phyloP scores from a whole-genome alignment of 768 basidiomycete species.

The Suillus subalutaceus region DNA sequence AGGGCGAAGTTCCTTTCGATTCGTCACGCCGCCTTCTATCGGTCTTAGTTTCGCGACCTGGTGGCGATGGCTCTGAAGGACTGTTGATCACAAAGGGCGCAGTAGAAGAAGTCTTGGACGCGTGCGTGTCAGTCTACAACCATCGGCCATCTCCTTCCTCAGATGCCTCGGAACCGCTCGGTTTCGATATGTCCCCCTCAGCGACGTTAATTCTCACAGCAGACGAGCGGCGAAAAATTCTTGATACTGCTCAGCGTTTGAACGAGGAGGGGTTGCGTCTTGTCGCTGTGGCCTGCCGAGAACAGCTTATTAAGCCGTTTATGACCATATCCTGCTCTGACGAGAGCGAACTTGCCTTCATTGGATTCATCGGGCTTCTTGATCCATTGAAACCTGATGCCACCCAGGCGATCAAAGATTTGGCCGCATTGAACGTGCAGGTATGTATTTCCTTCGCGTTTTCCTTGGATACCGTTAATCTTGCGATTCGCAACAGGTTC shows the following conservation, averaged over 20 bases:
- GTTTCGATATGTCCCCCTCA: conserved; percentile 22
- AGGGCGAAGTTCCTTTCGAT: conserved; percentile 39
- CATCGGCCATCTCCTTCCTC: conserved; percentile 4
- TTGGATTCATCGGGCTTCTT: conserved; percentile 33
- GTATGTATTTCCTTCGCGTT: conserved; percentile 14
- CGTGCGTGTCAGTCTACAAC: conserved; percentile 26
- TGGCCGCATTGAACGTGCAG: conserved; percentile 33
- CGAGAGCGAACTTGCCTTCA: conserved; percentile 32
- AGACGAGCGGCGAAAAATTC: conserved; percentile 24
- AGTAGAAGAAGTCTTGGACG: conserved; percentile 36
- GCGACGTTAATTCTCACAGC: conserved; percentile 21
- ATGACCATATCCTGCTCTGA: conserved; percentile 23
- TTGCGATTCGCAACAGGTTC: conserved; percentile 23
- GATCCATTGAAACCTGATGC: conserved; percentile 37
- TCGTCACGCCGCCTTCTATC: conserved; percentile 40
- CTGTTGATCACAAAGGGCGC: conserved; percentile 34
- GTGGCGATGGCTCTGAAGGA: conserved; percentile 19
- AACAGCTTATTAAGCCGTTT: conserved; percentile 19
- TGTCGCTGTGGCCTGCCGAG: conserved; percentile 32
- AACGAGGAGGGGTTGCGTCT: conserved; percentile 36
- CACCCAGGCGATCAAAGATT: conserved; percentile 31
- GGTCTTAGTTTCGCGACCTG: conserved; percentile 33
- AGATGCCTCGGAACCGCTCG: not conserved
- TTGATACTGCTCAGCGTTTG: conserved; percentile 28
- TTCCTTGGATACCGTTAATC: conserved; percentile 13